These are phyloP conservation scores for Lasiosphaeria miniovina DNA, from an alignment of 495 filamentous ascomycete genomes.

Conservation along the genomic window DNA sequence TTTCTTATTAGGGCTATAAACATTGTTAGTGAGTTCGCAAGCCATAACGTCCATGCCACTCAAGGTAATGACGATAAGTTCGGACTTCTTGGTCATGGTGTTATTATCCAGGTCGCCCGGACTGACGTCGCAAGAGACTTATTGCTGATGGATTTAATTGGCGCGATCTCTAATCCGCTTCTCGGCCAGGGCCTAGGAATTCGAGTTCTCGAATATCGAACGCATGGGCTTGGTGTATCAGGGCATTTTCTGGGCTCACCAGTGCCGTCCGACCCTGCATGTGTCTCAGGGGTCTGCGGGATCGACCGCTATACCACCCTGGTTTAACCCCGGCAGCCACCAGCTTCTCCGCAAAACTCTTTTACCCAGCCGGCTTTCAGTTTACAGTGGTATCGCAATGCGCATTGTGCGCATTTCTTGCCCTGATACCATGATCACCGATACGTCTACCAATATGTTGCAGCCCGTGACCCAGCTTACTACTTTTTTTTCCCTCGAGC, in stretches of 20 bases:
- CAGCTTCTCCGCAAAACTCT: background rate
- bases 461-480: background rate
- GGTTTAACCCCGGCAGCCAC: no score
- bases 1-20: no score
- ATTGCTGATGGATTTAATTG: background rate
- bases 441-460: background rate
- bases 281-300: slow-evolving; percentile 4
- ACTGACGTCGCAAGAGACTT: no score
- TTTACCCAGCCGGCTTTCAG: background rate
- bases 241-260: background rate
- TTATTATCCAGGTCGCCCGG: no score
- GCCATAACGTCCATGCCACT: no score
- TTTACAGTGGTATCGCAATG: slow-evolving; percentile 3
- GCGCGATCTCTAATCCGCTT: background rate
- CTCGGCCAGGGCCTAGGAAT: background rate
- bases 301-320: background rate
- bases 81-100: no score
- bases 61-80: no score
- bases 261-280: slow-evolving; percentile 1
- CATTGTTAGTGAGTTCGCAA: no score
- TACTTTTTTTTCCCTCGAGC: background rate
- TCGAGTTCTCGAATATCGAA: no score
- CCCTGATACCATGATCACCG: slow-evolving; percentile 12
- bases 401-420: slow-evolving; percentile 8
- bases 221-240: background rate